Conservation (phyloP, 2,329 filamentous ascomycete species). For the Ilyonectria robusta region DNA sequence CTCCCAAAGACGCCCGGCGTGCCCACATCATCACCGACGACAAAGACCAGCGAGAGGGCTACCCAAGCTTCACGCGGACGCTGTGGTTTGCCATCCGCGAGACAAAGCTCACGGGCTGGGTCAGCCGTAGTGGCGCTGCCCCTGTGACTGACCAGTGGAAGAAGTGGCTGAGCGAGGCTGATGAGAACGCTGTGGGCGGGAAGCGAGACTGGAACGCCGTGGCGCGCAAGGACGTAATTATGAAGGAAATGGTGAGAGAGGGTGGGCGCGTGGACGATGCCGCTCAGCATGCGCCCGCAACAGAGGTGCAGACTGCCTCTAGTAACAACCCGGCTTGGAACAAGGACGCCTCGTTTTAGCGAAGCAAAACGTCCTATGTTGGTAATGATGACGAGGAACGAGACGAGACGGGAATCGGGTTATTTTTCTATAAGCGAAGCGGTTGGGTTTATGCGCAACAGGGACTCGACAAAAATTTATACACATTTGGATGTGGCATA, state of each 20-base stretch:
- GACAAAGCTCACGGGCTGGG: constrained; percentile 68
- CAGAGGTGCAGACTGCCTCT: constrained; percentile 42
- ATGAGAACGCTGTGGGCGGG: constrained; percentile 52
- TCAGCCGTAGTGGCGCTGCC: constrained; percentile 64
- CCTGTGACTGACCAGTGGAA: constrained; percentile 68
- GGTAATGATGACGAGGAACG: constrained; percentile 10
- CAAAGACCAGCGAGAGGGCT: constrained; percentile 55
- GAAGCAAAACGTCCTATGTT: neutral
- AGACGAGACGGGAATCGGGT: neutral
- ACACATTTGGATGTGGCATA: neutral
- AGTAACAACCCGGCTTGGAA: constrained; percentile 38
- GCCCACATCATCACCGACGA: constrained; percentile 52
- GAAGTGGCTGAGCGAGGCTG: constrained; percentile 66
- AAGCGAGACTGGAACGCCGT: constrained; percentile 63
- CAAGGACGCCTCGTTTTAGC: constrained; percentile 45
- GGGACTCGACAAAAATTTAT: neutral
- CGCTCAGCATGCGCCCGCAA: constrained; percentile 50
- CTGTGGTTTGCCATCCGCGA: constrained; percentile 72
- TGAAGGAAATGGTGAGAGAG: constrained; percentile 51
- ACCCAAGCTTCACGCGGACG: constrained; percentile 67
- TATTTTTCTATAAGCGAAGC: neutral
- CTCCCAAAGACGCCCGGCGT: constrained; percentile 54
- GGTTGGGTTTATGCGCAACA: neutral
- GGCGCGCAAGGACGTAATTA: constrained; percentile 63
- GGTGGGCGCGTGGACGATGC: constrained; percentile 45